Evolutionary conservation across 2,329 filamentous ascomycete genomes (phyloP).

Genomic region (Trichocomaceae sp.): DNA sequence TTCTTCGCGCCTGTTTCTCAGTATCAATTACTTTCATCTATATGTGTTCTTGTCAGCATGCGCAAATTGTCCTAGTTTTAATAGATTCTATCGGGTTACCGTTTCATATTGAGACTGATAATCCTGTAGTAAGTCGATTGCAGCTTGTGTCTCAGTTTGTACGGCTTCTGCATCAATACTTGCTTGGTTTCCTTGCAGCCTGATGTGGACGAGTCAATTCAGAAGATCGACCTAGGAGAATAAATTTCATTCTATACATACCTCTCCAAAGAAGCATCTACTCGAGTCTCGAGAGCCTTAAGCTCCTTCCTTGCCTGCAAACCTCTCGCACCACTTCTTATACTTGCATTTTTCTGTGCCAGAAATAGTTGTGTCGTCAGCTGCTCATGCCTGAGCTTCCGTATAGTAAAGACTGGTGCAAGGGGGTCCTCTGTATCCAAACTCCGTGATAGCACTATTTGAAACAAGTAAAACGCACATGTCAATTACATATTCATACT

Average conservation of each 20-base stretch:
- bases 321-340: slow-evolving; percentile 69
- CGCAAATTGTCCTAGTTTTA: neutral
- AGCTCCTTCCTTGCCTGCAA: slow-evolving; percentile 70
- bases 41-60: slow-evolving; percentile 13
- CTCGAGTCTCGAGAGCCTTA: slow-evolving; percentile 59
- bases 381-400: slow-evolving; percentile 56
- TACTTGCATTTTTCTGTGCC: slow-evolving; percentile 64
- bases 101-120: slow-evolving; percentile 63
- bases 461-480: neutral
- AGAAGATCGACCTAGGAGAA: neutral
- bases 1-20: slow-evolving; percentile 60
- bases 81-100: slow-evolving; percentile 27
- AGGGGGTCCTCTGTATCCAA: slow-evolving; percentile 49
- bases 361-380: slow-evolving; percentile 59
- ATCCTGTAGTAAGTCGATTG: slow-evolving; percentile 61
- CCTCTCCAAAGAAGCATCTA: slow-evolving; percentile 52
- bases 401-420: slow-evolving; percentile 54
- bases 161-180: slow-evolving; percentile 53
- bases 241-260: slow-evolving; percentile 28
- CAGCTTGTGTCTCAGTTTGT: slow-evolving; percentile 61
- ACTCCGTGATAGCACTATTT: slow-evolving; percentile 49
- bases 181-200: slow-evolving; percentile 47
- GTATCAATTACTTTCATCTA: slow-evolving; percentile 52
- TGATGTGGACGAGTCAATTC: slow-evolving; percentile 7
- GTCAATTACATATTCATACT: too few relatives aligned